phyloP scores from a whole-genome alignment of 345 rosid genomes.

The Eucalyptus paniculata region DNA sequence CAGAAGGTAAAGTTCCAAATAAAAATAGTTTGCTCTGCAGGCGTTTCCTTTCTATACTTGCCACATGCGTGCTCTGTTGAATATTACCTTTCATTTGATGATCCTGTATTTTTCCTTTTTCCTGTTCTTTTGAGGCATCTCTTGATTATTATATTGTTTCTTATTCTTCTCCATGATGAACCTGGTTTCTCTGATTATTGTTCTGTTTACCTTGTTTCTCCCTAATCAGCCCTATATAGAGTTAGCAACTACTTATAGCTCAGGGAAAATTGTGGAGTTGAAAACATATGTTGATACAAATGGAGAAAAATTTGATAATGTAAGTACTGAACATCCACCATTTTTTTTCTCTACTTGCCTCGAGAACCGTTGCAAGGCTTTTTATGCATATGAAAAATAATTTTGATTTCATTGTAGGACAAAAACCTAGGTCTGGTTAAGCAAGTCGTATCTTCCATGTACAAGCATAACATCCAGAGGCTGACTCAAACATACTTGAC shows the following conservation, averaged over 20 bases:
- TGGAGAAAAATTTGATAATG: slow-evolving; percentile 52
- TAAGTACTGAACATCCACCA: slow-evolving; percentile 11
- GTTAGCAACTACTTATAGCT: slow-evolving; percentile 48
- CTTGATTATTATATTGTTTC: not conserved
- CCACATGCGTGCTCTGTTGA: not conserved
- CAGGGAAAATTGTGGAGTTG: slow-evolving; percentile 52
- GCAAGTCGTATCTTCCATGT: slow-evolving; percentile 90
- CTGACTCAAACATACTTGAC: slow-evolving; percentile 93
- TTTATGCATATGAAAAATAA: not conserved
- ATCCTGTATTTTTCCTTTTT: not conserved
- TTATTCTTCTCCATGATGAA: not conserved
- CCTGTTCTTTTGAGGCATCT: not conserved
- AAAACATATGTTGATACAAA: slow-evolving; percentile 40
- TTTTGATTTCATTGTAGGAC: slow-evolving; percentile 45
- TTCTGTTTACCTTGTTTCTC: not conserved
- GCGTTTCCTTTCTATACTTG: not conserved
- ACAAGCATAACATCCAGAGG: slow-evolving; percentile 90
- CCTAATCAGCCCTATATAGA: slow-evolving; percentile 58
- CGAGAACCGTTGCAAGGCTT: not conserved
- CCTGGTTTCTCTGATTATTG: not conserved
- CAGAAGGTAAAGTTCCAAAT: not conserved
- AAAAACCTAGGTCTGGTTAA: slow-evolving; percentile 86
- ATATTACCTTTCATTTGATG: not conserved
- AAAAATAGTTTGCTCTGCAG: not conserved
- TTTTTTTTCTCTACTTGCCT: not conserved